These are phyloP conservation scores for Umbelopsis isabellina DNA, from an alignment of 192 early-diverging fungal genomes.

Conservation along the genomic window DNA sequence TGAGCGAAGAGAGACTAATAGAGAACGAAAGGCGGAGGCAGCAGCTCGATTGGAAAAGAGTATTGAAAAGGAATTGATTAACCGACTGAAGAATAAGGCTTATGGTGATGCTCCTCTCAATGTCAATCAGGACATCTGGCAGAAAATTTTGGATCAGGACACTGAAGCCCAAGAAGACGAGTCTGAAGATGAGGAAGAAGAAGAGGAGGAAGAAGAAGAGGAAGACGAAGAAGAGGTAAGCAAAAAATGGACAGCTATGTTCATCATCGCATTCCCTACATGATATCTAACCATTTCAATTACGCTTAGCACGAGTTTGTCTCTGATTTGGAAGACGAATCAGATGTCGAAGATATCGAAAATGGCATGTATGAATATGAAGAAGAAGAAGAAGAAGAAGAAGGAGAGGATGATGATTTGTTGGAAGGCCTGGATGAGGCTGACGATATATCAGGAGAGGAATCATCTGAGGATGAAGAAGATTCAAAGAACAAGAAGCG, in stretches of 20 bases:
- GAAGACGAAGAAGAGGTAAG: constrained; percentile 48
- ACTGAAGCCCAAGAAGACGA: constrained; percentile 71
- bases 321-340: constrained; percentile 65
- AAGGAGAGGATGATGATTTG: constrained; percentile 15
- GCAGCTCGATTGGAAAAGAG: constrained; percentile 89
- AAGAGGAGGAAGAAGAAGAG: constrained; percentile 61
- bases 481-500: constrained; percentile 5
- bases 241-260: constrained; percentile 42
- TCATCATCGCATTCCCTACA: constrained; percentile 1
- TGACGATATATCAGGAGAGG: constrained; percentile 11
- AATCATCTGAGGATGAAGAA: neutral
- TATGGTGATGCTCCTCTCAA: constrained; percentile 98
- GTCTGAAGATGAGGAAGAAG: constrained; percentile 73
- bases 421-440: constrained; percentile 4
- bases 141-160: constrained; percentile 82
- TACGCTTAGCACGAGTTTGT: constrained; percentile 59
- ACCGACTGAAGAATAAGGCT: constrained; percentile 88
- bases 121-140: constrained; percentile 88
- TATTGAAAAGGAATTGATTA: constrained; percentile 96
- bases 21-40: constrained; percentile 89
- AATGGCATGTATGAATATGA: constrained; percentile 35
- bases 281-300: constrained; percentile 40
- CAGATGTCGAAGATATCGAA: constrained; percentile 65
- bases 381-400: too few relatives aligned
- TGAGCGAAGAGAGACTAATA: constrained; percentile 81